phyloP scores from a whole-genome alignment of 164 flowering plant genomes.

The Paratinospora sagittata region DNA sequence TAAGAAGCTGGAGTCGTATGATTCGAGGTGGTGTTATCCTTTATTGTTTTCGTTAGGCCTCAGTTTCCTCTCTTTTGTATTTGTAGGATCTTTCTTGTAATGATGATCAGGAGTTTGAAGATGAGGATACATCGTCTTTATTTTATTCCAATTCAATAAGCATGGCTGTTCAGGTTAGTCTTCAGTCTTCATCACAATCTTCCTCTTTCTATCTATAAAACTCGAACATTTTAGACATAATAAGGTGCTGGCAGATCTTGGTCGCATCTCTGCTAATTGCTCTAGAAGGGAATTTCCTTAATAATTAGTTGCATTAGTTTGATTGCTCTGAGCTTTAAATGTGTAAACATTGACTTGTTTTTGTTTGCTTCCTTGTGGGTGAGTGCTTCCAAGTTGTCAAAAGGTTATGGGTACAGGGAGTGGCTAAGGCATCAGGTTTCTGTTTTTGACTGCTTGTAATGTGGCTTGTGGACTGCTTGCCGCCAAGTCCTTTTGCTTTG shows the following conservation, averaged over 20 bases:
- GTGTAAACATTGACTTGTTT: too few species aligned
- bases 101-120: conserved; percentile 37
- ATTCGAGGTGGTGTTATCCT: neutral
- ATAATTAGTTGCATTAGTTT: neutral
- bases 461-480: too few species aligned
- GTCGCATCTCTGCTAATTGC: too few species aligned
- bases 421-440: too few species aligned
- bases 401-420: too few species aligned
- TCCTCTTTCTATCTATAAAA: neutral
- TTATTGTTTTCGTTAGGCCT: conserved; percentile 6
- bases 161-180: conserved; percentile 91
- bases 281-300: neutral
- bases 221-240: too few species aligned
- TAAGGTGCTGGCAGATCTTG: too few species aligned
- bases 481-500: too few species aligned
- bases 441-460: too few species aligned
- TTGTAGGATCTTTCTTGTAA: conserved; percentile 38
- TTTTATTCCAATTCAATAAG: conserved; percentile 64
- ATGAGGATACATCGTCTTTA: conserved; percentile 72
- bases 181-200: conserved; percentile 3
- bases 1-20: neutral
- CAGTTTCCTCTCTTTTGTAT: conserved; percentile 2
- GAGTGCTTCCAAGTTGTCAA: too few species aligned
- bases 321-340: neutral
- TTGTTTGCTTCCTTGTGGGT: too few species aligned